Evolutionary conservation across 1,284 basidiomycete species (phyloP).

Genomic region (Microbotryum lychnidis-dioicae): DNA sequence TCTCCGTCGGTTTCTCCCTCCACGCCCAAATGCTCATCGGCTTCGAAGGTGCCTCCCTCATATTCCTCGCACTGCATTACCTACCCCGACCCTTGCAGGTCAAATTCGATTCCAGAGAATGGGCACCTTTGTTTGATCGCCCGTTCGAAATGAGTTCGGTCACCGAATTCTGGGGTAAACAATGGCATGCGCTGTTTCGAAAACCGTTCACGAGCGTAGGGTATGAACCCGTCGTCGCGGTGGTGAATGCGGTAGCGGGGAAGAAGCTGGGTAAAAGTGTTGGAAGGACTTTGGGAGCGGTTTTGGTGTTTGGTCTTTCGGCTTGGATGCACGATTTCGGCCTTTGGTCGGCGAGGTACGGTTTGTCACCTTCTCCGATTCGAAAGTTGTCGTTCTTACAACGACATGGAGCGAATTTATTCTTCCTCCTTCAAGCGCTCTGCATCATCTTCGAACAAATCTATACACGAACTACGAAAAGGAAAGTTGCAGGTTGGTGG

Average conservation of each 20-base stretch:
- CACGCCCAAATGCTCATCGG: conserved; percentile 24
- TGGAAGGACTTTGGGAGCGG: conserved; percentile 4
- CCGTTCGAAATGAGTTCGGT: conserved; percentile 15
- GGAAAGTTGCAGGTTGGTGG: no score
- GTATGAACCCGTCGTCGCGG: conserved; percentile 4
- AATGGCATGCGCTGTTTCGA: conserved; percentile 17
- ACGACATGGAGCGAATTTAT: no score
- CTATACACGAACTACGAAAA: no score
- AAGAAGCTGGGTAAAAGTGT: conserved; percentile 2
- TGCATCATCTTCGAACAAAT: no score
- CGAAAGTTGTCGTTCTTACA: no score
- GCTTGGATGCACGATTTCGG: conserved; percentile 25
- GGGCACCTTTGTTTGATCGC: conserved; percentile 11
- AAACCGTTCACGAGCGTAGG: conserved; percentile 13
- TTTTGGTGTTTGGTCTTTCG: conserved; percentile 10
- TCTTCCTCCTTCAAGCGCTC: no score
- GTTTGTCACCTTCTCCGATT: no score
- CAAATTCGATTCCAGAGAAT: conserved; percentile 18
- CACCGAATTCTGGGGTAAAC: conserved; percentile 13
- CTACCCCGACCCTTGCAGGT: background rate
- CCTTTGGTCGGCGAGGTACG: no score
- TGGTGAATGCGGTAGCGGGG: background rate
- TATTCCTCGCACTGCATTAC: background rate
- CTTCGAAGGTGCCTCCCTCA: conserved; percentile 5
- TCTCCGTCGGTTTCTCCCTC: conserved; percentile 15